Percentiles rank a stretch among this genome's conserved stretches.
Evolutionary conservation across 2,329 filamentous ascomycete species (phyloP).

Genomic region (Colletotrichum sp.): DNA sequence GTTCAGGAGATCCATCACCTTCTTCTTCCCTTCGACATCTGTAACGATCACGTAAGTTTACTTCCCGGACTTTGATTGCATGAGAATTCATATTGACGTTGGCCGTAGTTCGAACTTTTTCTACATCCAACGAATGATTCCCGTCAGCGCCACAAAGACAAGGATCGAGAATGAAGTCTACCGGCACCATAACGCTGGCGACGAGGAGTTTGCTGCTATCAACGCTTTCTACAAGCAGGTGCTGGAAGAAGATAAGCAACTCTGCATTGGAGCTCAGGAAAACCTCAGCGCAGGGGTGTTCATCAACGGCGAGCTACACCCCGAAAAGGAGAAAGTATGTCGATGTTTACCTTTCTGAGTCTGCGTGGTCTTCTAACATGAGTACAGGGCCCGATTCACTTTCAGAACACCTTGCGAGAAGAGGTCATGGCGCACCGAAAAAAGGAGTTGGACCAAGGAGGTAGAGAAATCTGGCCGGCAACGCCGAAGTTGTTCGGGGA

Average conservation of each 20-base stretch:
- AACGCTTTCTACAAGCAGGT: conserved; percentile 56
- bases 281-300: conserved; percentile 57
- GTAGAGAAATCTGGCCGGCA: conserved; percentile 35
- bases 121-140: conserved; percentile 56
- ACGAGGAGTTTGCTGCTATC: conserved; percentile 51
- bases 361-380: neutral
- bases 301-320: conserved; percentile 56
- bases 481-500: conserved; percentile 24
- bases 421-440: conserved; percentile 31
- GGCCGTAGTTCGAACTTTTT: conserved; percentile 45
- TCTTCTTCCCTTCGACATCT: conserved; percentile 6
- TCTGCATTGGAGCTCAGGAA: conserved; percentile 52
- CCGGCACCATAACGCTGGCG: conserved; percentile 49
- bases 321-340: conserved; percentile 52
- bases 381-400: conserved; percentile 51
- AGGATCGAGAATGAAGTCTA: conserved; percentile 57
- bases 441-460: conserved; percentile 25
- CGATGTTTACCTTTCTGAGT: accelerated
- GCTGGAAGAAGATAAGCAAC: conserved; percentile 54
- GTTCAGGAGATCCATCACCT: conserved; percentile 11
- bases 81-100: neutral
- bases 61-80: conserved; percentile 4
- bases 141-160: conserved; percentile 43
- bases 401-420: conserved; percentile 30
- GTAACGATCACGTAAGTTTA: conserved; percentile 35